Percentiles rank a stretch among this genome's conserved stretches.
Evolutionary conservation across 2,329 filamentous ascomycete genomes (phyloP).

Genomic region (Fusarium sterilihyphosum): DNA sequence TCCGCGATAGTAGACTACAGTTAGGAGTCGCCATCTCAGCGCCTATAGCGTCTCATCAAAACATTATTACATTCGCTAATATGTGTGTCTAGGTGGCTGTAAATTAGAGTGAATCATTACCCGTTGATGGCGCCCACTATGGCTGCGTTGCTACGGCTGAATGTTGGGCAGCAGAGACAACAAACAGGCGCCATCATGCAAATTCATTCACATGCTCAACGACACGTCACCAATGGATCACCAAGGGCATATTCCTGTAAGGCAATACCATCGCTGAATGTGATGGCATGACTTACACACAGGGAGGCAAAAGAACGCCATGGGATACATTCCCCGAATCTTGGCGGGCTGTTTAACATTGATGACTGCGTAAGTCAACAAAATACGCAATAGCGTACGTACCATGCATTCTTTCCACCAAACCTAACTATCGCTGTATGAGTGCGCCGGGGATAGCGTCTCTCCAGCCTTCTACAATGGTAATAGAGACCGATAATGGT

Average conservation of each 20-base stretch:
- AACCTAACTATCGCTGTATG: background rate
- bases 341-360: background rate
- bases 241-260: background rate
- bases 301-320: background rate
- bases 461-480: conserved; percentile 6
- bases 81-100: background rate
- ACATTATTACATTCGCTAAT: background rate
- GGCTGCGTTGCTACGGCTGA: conserved; percentile 29
- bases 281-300: background rate
- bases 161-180: conserved; percentile 10
- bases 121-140: conserved; percentile 24
- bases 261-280: background rate
- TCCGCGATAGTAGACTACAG: background rate
- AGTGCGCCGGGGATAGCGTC: background rate
- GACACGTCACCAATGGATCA: background rate
- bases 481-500: conserved; percentile 13
- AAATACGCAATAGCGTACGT: conserved; percentile 28
- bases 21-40: conserved; percentile 6
- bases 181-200: conserved; percentile 15
- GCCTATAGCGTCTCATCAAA: conserved; percentile 7
- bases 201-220: background rate
- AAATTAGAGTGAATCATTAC: conserved; percentile 26
- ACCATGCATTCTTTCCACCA: conserved; percentile 21
- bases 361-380: background rate
- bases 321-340: conserved; percentile 3